phyloP scores from a whole-genome alignment of 169 alveolate genomes.

The Eimeria necatrix region DNA sequence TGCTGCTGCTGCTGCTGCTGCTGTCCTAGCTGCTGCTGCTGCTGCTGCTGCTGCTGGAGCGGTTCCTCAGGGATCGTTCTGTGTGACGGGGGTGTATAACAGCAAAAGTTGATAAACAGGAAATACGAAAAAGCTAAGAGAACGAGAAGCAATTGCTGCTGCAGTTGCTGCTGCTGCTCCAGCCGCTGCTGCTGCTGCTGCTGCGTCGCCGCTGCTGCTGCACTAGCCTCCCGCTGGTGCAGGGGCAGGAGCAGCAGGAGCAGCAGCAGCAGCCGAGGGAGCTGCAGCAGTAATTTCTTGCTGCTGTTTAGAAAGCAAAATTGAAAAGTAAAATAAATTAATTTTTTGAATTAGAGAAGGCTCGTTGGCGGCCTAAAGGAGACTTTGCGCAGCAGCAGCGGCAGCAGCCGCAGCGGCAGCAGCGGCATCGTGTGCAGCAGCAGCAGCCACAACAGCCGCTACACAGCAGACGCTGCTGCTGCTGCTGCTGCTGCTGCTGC shows the following conservation, averaged over 20 bases:
- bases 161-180: not conserved
- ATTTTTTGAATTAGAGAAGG: too few relatives aligned
- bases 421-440: not conserved
- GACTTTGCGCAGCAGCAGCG: too few relatives aligned
- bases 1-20: too few relatives aligned
- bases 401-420: too few relatives aligned
- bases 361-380: too few relatives aligned
- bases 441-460: not conserved
- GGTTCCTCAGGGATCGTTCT: not conserved
- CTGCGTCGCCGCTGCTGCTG: constrained; percentile 5
- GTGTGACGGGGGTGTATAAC: not conserved
- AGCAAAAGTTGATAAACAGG: not conserved
- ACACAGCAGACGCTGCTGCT: too few relatives aligned
- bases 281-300: not conserved
- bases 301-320: too few relatives aligned
- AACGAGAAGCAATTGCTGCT: not conserved
- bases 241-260: constrained; percentile 19
- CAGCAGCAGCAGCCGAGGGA: not conserved
- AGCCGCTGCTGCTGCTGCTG: constrained; percentile 9
- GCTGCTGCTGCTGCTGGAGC: not conserved
- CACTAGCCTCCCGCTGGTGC: constrained; percentile 26
- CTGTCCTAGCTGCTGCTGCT: too few relatives aligned
- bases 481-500: too few relatives aligned
- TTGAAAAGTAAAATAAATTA: too few relatives aligned
- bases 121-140: not conserved